Percentiles rank a stretch among this genome's conserved stretches.
Evolutionary conservation across 371 early-diverging fungal genomes (phyloP).

Genomic region (Mortierella sp.): DNA sequence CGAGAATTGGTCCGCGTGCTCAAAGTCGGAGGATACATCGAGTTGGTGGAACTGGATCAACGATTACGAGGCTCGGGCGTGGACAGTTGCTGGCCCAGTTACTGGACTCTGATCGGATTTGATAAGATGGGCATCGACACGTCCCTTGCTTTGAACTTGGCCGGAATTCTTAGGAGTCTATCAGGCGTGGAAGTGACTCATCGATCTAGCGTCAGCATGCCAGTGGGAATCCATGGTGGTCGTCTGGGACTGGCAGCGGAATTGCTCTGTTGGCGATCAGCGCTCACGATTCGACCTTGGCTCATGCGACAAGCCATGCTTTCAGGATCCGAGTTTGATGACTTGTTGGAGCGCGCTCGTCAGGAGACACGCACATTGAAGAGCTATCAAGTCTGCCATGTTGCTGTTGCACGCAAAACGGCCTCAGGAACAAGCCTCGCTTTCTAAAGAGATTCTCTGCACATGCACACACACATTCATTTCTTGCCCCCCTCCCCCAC

Average conservation of each 20-base stretch:
- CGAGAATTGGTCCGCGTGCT: slow-evolving; percentile 42
- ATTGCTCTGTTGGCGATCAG: slow-evolving; percentile 34
- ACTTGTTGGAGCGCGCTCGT: slow-evolving; percentile 41
- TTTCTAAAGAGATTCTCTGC: too few relatives aligned
- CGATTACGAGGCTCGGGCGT: slow-evolving; percentile 38
- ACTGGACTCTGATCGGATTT: slow-evolving; percentile 51
- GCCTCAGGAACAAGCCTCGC: slow-evolving; percentile 1
- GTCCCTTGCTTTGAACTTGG: slow-evolving; percentile 42
- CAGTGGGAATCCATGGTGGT: slow-evolving; percentile 52
- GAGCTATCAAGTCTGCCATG: slow-evolving; percentile 46
- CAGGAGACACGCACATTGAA: slow-evolving; percentile 37
- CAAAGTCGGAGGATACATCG: slow-evolving; percentile 48
- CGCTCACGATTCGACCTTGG: slow-evolving; percentile 42
- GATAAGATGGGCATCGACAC: slow-evolving; percentile 52
- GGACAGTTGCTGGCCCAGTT: slow-evolving; percentile 51
- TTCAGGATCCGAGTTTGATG: slow-evolving; percentile 48
- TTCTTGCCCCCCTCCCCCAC: too few relatives aligned
- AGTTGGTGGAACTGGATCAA: slow-evolving; percentile 46
- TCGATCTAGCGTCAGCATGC: slow-evolving; percentile 42
- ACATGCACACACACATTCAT: too few relatives aligned
- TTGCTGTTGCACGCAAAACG: slow-evolving; percentile 45
- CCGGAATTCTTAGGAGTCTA: slow-evolving; percentile 42
- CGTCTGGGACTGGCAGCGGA: slow-evolving; percentile 39
- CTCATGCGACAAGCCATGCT: slow-evolving; percentile 52
- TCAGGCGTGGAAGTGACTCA: slow-evolving; percentile 33